Base-by-base conservation (phyloP, 495 filamentous ascomycete species). In the Xylaria bambusicola region DNA sequence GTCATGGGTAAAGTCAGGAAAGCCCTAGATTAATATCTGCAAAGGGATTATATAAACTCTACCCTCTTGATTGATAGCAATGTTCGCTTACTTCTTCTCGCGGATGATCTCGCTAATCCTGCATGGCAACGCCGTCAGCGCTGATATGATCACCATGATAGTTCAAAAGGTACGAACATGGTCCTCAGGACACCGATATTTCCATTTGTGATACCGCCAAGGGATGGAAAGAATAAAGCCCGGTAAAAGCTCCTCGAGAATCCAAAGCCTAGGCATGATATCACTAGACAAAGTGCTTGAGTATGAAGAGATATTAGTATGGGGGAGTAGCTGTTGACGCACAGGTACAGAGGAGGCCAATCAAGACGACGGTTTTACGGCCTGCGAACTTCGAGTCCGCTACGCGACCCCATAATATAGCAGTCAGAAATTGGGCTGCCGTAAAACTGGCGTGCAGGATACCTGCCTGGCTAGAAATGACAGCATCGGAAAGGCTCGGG, bases 151-250 rank as follows among this genome's bases (percentile, higher is more conserved):
- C 17, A 35, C 5, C 29, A 10, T 5, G 29, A 33, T 54, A 1
- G 13, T 15, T 9, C 24, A 29, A 35, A 23, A n/a, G 13, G 8
- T 12, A 61, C 75, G 55, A 59, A 79, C 86, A 90, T 91, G 3
- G 89, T 92, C 62, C 89, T 79, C 71, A 92, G 84, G 17, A 92
- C 90, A 10, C 89, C 89, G 29, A 92, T 84, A 41, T 90, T 94
- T 0, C 91, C 91, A 69, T 96, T 96, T 53, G 91, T 82, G 8
- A 84, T 83, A 24, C 91, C 91, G 21, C 88, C 91, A 41, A 93
- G 70, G 35, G 78, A 84, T 31, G 91, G 77, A 74, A 90, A 96
- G 41, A 88, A 71, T 62, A 92, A 74, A 26, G 90, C 91, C 70
- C 87, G 83, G 69, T 78, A 80, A 60, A 93, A 93, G 13, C 78